Percentiles rank a stretch among this genome's conserved stretches.
These are phyloP conservation scores for Ottelia alismoides DNA, from an alignment of 106 monocot genomes.

Conservation along the genomic window DNA sequence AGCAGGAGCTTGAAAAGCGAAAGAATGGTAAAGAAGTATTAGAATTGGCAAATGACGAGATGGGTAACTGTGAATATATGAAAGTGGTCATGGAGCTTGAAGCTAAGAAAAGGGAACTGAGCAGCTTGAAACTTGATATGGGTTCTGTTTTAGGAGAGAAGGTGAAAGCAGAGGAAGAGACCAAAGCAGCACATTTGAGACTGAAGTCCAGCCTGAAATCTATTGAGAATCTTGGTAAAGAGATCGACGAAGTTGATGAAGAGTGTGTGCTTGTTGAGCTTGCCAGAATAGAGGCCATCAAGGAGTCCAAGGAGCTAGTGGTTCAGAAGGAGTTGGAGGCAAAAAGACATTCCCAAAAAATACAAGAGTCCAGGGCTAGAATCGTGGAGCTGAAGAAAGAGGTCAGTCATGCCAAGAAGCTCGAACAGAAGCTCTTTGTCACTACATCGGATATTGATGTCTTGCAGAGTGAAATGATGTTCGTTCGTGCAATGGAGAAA, in stretches of 20 bases:
- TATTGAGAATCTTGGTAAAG: constrained; percentile 32
- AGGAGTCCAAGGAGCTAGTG: constrained; percentile 51
- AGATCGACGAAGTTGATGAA: constrained; percentile 49
- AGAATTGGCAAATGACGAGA: neutral
- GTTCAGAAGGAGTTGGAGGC: constrained; percentile 27
- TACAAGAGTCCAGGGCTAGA: constrained; percentile 22
- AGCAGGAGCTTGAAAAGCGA: constrained; percentile 9
- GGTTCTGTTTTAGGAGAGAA: constrained; percentile 31
- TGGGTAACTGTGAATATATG: neutral
- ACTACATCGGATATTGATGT: constrained; percentile 46
- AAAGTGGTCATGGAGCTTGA: constrained; percentile 32
- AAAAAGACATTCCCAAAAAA: constrained; percentile 17
- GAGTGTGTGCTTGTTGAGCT: constrained; percentile 84
- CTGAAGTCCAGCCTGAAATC: constrained; percentile 4
- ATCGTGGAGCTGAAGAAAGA: constrained; percentile 26
- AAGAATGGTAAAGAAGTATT: neutral
- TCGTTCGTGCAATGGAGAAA: constrained; percentile 45
- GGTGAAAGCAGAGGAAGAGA: constrained; percentile 23
- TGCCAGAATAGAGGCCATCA: constrained; percentile 75
- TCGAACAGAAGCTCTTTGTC: constrained; percentile 36
- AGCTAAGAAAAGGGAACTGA: constrained; percentile 28
- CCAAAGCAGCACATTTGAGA: constrained; percentile 10
- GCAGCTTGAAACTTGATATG: constrained; percentile 36
- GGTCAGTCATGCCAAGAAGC: constrained; percentile 13
- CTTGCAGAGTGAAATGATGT: constrained; percentile 54